These are phyloP conservation scores for Nannizziopsis barbatae DNA, from an alignment of 2,329 filamentous ascomycete species.

Conservation along the genomic window DNA sequence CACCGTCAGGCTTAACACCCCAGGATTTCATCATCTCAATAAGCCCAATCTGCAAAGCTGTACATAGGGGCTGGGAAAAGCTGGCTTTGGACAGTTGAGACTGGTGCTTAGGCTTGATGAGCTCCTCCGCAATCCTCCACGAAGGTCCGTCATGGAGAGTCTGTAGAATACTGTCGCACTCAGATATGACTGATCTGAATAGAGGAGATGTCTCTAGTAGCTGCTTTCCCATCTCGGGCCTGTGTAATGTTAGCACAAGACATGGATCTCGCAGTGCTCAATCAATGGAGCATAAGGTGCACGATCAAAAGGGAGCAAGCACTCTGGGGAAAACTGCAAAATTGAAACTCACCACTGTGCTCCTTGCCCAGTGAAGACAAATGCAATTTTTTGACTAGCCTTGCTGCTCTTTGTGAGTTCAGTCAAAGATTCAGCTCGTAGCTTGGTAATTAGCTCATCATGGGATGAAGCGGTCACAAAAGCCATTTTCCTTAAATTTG, in stretches of 20 bases:
- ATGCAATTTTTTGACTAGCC: constrained; percentile 10
- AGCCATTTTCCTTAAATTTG: not conserved
- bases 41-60: constrained; percentile 15
- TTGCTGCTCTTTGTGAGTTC: too few species aligned
- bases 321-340: too few species aligned
- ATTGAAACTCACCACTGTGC: too few species aligned
- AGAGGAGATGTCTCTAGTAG: constrained; percentile 14
- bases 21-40: constrained; percentile 15
- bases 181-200: not conserved
- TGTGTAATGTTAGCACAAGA: too few species aligned
- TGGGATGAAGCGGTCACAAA: too few species aligned
- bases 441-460: too few species aligned
- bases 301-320: too few species aligned
- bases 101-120: not conserved
- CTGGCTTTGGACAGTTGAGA: constrained; percentile 6
- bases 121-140: not conserved
- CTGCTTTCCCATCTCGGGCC: constrained; percentile 19
- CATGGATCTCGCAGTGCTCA: too few species aligned
- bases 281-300: too few species aligned
- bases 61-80: constrained; percentile 16
- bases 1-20: constrained; percentile 25
- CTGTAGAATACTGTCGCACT: not conserved
- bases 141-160: not conserved
- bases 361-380: constrained; percentile 24
- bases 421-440: not conserved